Evolutionary conservation across 2,329 filamentous ascomycete genomes (phyloP), one percentile per base, ranked within the genome.

Genomic region (Xylariaceae sp.): DNA sequence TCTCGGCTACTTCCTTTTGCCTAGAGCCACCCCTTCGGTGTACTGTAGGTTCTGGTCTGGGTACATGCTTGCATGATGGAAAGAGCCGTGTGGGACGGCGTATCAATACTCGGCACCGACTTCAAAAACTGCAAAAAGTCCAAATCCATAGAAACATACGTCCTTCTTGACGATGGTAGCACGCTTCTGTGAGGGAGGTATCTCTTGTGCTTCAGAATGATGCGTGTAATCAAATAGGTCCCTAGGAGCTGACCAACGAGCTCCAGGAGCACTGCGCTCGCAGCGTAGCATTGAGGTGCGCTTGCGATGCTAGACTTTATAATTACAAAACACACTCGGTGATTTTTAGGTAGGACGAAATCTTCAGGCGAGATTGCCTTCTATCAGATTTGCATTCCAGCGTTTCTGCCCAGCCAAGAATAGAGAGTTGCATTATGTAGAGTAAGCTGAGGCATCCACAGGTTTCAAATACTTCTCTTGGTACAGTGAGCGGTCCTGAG

Each of bases 311-410:
- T 36, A 21, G 28, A 23, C 17, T n/a, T 16, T 44, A n/a, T 48
- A 36, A 51, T 49, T 39, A 29, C 28, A 33, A 61, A n/a, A n/a
- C n/a, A n/a, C n/a, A n/a, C n/a, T n/a, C n/a, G 64, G 65, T 59
- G 57, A 64, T 61, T 64, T 64, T 51, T 61, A 56, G 23, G 65
- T 68, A 60, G 63, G 62, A 65, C 59, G 36, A 65, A 57, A 67
- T 60, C 60, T 65, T 56, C 55, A 62, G 60, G 61, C 54, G 58
- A 66, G 59, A 62, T 65, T 64, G 52, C 57, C 46, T 64, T 64
- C 58, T 62, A 63, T 67, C 59, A 59, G 62, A 61, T 63, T 67
- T 65, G 61, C 63, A 65, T 67, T 66, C 64, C 62, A 59, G 62
- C 49, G 51, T 62, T 60, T 55, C 37, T 24, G 26, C 19, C 23